These are phyloP conservation scores for Candida peoriensis DNA, from an alignment of 805 yeast species.

Conservation along the genomic window DNA sequence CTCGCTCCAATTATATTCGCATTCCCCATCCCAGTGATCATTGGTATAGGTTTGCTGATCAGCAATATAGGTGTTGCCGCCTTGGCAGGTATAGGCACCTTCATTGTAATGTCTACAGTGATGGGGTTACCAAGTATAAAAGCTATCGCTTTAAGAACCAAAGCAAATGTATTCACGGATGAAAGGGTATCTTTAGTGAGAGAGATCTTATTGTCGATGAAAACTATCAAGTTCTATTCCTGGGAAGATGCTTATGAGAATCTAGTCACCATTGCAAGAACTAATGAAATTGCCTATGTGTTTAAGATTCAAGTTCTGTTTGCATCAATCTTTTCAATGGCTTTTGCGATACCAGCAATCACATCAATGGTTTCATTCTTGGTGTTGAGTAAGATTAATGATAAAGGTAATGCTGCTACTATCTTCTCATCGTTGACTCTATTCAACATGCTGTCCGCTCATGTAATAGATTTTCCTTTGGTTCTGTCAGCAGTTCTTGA, in stretches of 20 bases:
- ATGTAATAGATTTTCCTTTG: conserved; percentile 55
- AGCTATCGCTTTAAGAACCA: conserved; percentile 38
- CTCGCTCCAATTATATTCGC: conserved; percentile 49
- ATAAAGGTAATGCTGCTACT: conserved; percentile 47
- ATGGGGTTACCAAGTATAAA: conserved; percentile 42
- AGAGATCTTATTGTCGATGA: conserved; percentile 54
- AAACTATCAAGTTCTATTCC: conserved; percentile 71
- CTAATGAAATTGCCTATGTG: conserved; percentile 51
- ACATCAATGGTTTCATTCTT: conserved; percentile 51
- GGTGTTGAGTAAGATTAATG: conserved; percentile 30
- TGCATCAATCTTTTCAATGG: conserved; percentile 51
- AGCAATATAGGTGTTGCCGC: conserved; percentile 66
- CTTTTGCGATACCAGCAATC: conserved; percentile 41
- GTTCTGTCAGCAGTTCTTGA: conserved; percentile 53
- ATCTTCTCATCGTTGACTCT: conserved; percentile 65
- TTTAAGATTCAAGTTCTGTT: conserved; percentile 49
- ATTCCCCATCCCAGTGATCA: conserved; percentile 50
- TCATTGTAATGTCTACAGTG: conserved; percentile 34
- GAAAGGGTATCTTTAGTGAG: conserved; percentile 51
- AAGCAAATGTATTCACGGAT: conserved; percentile 55
- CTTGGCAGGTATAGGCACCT: conserved; percentile 54
- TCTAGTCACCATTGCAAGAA: conserved; percentile 45
- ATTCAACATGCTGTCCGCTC: conserved; percentile 54
- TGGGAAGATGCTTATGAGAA: conserved; percentile 78
- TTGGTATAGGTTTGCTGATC: conserved; percentile 53